Evolutionary conservation across 805 yeast genomes (phyloP).

Genomic region (Candida berthetii): DNA sequence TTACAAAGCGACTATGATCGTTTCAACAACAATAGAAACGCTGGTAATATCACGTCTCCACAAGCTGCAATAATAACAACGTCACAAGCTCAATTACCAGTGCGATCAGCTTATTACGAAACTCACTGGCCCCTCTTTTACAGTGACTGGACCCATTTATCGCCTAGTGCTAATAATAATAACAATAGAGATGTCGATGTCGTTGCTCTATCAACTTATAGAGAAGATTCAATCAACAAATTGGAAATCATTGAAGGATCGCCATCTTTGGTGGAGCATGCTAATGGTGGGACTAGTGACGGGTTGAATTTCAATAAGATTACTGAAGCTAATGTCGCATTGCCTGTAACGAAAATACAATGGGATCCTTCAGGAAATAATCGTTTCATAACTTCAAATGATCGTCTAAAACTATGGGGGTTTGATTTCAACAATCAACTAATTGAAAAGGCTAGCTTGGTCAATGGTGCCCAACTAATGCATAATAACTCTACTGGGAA

Average conservation of each 20-base stretch:
- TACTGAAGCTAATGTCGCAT: conserved; percentile 48
- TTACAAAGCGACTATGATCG: neutral
- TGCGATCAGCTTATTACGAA: conserved; percentile 36
- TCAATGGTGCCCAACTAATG: conserved; percentile 32
- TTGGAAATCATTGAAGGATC: conserved; percentile 44
- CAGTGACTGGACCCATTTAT: conserved; percentile 43
- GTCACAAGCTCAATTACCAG: conserved; percentile 16
- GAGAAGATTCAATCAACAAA: conserved; percentile 71
- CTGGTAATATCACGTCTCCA: conserved; percentile 1
- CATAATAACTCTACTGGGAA: conserved; percentile 35
- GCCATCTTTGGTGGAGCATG: conserved; percentile 16
- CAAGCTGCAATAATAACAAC: conserved; percentile 4
- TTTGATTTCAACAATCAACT: conserved; percentile 30
- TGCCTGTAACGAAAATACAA: conserved; percentile 65
- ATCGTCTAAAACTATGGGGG: conserved; percentile 61
- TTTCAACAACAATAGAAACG: conserved; percentile 7
- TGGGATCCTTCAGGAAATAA: conserved; percentile 56
- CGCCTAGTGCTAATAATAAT: too few species aligned
- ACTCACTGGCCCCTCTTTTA: conserved; percentile 44
- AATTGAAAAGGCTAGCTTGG: conserved; percentile 33
- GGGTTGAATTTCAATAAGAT: conserved; percentile 37
- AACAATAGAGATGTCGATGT: conserved; percentile 32
- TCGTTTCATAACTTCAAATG: conserved; percentile 64
- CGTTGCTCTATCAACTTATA: conserved; percentile 68
- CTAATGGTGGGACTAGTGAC: conserved; percentile 16